phyloP scores from a whole-genome alignment of 1,139 yeast genomes.

The Sugiyamaella castrensis region DNA sequence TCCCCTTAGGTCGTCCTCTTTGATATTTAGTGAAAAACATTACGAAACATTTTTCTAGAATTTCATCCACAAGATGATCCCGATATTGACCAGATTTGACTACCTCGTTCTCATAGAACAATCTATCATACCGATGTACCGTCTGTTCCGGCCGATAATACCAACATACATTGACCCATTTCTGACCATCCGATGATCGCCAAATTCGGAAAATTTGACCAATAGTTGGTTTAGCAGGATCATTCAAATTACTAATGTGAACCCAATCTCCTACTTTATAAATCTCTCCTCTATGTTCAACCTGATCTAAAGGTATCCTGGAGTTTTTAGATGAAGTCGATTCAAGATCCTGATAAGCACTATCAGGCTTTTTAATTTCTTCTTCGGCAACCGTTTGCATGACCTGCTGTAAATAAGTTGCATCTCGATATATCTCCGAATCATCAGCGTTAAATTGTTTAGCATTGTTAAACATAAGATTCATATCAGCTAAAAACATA shows the following conservation, averaged over 20 bases:
- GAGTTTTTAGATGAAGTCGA: conserved; percentile 45
- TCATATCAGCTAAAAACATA: conserved; percentile 71
- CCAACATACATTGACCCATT: conserved; percentile 96
- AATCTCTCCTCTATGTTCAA: conserved; percentile 65
- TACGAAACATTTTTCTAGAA: conserved; percentile 91
- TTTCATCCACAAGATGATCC: conserved; percentile 85
- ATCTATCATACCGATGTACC: conserved; percentile 83
- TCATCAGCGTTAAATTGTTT: conserved; percentile 62
- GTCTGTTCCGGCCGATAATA: conserved; percentile 97
- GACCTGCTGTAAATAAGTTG: conserved; percentile 57
- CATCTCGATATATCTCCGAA: conserved; percentile 57
- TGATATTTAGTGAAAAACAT: conserved; percentile 91
- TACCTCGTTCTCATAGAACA: conserved; percentile 90
- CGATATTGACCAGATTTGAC: conserved; percentile 96
- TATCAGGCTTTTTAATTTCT: conserved; percentile 79
- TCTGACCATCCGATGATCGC: conserved; percentile 77
- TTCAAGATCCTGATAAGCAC: conserved; percentile 68
- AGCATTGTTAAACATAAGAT: conserved; percentile 70
- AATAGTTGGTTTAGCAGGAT: conserved; percentile 82
- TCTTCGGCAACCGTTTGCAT: conserved; percentile 60
- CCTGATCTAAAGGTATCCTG: conserved; percentile 73
- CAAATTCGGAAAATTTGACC: conserved; percentile 93
- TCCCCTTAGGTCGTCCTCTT: conserved; percentile 87
- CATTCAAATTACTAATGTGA: conserved; percentile 79
- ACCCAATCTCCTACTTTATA: conserved; percentile 97